Conservation (phyloP, 805 yeast genomes). For the Schwanniomyces yamadae region DNA sequence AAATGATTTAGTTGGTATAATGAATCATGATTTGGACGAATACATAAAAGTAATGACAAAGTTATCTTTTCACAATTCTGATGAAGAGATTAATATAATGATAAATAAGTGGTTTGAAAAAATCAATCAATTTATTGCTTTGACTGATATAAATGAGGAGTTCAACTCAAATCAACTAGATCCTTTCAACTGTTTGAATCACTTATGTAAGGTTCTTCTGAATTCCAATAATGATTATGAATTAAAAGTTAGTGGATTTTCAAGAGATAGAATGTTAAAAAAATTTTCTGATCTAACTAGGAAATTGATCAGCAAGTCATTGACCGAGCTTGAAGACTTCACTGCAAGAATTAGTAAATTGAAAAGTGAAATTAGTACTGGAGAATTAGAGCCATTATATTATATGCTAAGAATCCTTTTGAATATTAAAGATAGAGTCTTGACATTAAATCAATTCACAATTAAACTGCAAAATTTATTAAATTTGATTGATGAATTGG, state of each 20-base stretch:
- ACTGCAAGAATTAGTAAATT: constrained; percentile 2
- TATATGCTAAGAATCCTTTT: constrained; percentile 4
- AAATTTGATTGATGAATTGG: neutral
- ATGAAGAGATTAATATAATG: constrained; percentile 5
- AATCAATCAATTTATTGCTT: constrained; percentile 5
- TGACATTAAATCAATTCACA: neutral
- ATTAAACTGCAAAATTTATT: neutral
- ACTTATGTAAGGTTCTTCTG: constrained; percentile 4
- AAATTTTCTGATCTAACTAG: constrained; percentile 13
- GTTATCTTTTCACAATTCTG: constrained; percentile 6
- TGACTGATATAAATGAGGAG: constrained; percentile 4
- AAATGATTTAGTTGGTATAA: constrained; percentile 18
- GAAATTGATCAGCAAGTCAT: constrained; percentile 9
- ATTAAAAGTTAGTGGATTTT: constrained; percentile 19
- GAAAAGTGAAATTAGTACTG: neutral
- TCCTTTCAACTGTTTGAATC: constrained; percentile 4
- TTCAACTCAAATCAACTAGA: constrained; percentile 1
- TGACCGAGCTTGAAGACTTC: constrained; percentile 11
- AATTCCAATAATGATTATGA: neutral
- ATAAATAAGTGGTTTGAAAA: constrained; percentile 17
- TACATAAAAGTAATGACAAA: constrained; percentile 22
- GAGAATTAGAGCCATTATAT: constrained; percentile 10
- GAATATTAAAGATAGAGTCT: constrained; percentile 2
- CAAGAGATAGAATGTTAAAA: constrained; percentile 8
- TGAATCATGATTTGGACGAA: constrained; percentile 26